These are phyloP conservation scores for Fusarium sp. DNA, from an alignment of 2,329 filamentous ascomycete genomes.

Conservation along the genomic window DNA sequence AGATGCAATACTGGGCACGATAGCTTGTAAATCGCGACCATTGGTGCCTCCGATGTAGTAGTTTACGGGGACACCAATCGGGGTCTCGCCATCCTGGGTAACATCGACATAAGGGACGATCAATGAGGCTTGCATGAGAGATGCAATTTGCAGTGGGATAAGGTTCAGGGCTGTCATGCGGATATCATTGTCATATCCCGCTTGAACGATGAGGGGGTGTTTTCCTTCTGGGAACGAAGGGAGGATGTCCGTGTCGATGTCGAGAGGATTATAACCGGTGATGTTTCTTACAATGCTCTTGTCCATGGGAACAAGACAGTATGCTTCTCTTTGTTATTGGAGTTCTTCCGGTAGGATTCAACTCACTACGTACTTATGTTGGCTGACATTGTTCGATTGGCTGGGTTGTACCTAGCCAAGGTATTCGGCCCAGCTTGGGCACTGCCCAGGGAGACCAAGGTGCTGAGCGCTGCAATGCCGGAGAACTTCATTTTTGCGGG, in stretches of 20 bases:
- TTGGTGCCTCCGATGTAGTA: conserved; percentile 18
- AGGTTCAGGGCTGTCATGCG: conserved; percentile 24
- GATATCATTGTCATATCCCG: conserved; percentile 15
- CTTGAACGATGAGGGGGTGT: conserved; percentile 15
- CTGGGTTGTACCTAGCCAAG: conserved; percentile 21
- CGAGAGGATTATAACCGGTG: conserved; percentile 8
- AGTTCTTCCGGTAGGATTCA: fast-evolving
- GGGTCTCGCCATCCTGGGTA: conserved; percentile 7
- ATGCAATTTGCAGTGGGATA: neutral
- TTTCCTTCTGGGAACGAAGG: conserved; percentile 19
- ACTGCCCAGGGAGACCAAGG: neutral
- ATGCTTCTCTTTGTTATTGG: neutral
- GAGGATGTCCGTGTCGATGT: neutral
- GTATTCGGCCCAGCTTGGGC: conserved; percentile 20
- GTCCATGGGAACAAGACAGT: conserved; percentile 15
- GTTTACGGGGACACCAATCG: conserved; percentile 5
- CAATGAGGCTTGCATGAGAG: conserved; percentile 15
- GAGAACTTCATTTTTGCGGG: neutral
- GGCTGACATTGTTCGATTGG: conserved; percentile 22
- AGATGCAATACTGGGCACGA: conserved; percentile 10
- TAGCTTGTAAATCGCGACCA: neutral
- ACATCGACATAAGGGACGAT: conserved; percentile 21
- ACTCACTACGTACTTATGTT: conserved; percentile 11
- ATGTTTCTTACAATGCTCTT: conserved; percentile 11
- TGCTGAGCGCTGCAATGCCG: neutral